Percentiles rank a stretch among this genome's conserved stretches.
phyloP scores from a whole-genome alignment of 371 early-diverging fungal species.

The Smittium mucronatum region DNA sequence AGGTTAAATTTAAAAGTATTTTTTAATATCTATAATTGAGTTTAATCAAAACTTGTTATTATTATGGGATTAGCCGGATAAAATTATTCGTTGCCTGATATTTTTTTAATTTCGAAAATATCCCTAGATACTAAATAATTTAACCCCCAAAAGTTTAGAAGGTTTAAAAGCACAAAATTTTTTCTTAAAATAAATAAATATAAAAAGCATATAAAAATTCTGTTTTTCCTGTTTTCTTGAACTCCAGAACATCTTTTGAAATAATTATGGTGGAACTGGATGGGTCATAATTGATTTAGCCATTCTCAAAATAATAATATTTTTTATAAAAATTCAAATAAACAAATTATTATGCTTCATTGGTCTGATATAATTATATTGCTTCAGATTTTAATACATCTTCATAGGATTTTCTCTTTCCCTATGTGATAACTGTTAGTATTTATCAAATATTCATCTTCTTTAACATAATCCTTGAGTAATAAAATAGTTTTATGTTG shows the following conservation, averaged over 20 bases:
- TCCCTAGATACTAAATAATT: background rate
- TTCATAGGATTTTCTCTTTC: background rate
- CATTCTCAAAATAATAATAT: background rate
- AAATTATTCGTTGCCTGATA: background rate
- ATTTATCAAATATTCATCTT: constrained; percentile 12
- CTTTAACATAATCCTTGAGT: constrained; percentile 19
- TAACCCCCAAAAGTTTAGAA: background rate
- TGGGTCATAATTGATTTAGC: background rate
- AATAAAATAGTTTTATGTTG: constrained; percentile 16
- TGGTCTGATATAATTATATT: background rate
- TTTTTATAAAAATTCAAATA: background rate
- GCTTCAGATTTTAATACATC: background rate
- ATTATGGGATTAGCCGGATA: background rate
- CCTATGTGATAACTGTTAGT: constrained; percentile 12
- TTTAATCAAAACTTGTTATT: background rate
- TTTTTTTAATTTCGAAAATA: background rate
- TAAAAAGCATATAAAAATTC: background rate
- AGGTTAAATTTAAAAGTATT: background rate
- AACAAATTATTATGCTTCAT: background rate
- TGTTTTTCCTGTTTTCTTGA: background rate
- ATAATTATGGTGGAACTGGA: background rate
- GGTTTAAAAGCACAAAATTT: background rate
- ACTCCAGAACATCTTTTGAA: background rate
- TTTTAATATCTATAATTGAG: background rate
- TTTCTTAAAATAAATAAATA: background rate